phyloP scores from a whole-genome alignment of 2,329 filamentous ascomycete genomes.

The Apiospora kogelbergensis region DNA sequence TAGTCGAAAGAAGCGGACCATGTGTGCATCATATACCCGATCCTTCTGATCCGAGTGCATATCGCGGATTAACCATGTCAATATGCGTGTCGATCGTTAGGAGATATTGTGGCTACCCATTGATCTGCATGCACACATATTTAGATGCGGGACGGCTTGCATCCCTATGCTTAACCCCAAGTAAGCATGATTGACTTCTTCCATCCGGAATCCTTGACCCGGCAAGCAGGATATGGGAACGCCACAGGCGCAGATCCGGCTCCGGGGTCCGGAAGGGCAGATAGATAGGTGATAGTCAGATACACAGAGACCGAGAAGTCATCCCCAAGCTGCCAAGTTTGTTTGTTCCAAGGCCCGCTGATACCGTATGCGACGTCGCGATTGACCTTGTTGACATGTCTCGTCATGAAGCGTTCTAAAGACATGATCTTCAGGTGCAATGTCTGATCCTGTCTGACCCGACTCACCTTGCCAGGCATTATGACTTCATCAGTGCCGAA shows the following conservation, averaged over 20 bases:
- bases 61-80: background rate
- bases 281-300: too few species aligned
- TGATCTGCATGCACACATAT: background rate
- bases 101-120: background rate
- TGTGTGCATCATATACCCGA: background rate
- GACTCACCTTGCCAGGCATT: background rate
- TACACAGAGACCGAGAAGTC: background rate
- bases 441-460: background rate
- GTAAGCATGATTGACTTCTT: background rate
- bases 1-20: conserved; percentile 1
- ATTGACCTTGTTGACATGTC: background rate
- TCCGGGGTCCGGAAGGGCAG: background rate
- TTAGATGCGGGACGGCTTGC: background rate
- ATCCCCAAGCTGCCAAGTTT: background rate
- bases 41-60: background rate
- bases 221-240: background rate
- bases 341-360: background rate
- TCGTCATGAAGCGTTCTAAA: background rate
- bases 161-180: background rate
- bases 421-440: background rate
- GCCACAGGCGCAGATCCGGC: background rate
- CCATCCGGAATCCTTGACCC: background rate
- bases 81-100: background rate
- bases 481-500: background rate
- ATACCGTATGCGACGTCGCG: background rate